Evolutionary conservation across 176 grass and related monocot genomes (phyloP).

Genomic region (Avena atlantica): DNA sequence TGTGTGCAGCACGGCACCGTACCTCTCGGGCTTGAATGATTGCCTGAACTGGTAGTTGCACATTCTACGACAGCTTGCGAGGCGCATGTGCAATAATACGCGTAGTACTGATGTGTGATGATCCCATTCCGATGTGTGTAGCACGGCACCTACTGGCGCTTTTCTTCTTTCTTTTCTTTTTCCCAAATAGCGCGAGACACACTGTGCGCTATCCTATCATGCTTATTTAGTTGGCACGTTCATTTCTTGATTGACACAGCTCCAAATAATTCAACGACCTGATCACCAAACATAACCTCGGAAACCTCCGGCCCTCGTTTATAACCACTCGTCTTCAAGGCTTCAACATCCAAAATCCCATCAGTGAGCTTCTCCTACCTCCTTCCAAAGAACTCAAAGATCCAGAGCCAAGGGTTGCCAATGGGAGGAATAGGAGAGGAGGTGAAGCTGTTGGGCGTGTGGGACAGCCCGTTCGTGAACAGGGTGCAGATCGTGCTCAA

Average conservation of each 20-base stretch:
- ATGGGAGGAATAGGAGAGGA: conserved; percentile 14
- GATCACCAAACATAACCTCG: not conserved
- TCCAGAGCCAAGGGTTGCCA: not conserved
- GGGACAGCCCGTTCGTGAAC: conserved; percentile 49
- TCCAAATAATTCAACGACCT: not conserved
- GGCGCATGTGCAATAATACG: too few relatives aligned
- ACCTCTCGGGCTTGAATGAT: too few relatives aligned
- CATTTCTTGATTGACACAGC: conserved; percentile 21
- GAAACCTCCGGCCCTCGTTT: not conserved
- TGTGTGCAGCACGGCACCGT: too few relatives aligned
- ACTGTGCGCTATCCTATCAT: not conserved
- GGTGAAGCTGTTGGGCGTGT: conserved; percentile 55
- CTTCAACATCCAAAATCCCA: not conserved
- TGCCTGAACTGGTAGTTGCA: too few relatives aligned
- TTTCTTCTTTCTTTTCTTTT: not conserved
- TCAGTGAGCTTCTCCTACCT: not conserved
- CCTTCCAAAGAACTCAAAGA: not conserved
- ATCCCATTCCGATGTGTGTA: not conserved
- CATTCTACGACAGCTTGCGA: not conserved
- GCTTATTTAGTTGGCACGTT: conserved; percentile 8
- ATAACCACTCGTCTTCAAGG: not conserved
- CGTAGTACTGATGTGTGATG: not conserved
- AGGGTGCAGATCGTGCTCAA: conserved; percentile 55
- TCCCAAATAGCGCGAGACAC: not conserved
- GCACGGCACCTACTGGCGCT: not conserved